phyloP scores from a whole-genome alignment of 768 basidiomycete species.

The Boletales sp. region DNA sequence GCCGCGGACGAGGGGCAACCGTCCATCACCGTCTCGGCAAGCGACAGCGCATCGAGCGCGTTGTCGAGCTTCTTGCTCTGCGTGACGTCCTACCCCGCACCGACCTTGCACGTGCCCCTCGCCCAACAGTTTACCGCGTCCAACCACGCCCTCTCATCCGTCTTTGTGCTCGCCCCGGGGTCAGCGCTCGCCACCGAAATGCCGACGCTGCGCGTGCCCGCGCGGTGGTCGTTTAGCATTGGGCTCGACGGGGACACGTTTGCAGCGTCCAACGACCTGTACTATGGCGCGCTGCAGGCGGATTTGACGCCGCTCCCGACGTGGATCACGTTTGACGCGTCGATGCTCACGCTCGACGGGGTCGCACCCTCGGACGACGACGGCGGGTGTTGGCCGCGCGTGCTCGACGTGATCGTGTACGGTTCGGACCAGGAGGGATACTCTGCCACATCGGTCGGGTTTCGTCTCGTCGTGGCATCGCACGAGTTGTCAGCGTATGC shows the following conservation, averaged over 20 bases:
- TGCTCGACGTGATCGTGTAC: conserved; percentile 53
- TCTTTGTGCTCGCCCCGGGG: conserved; percentile 57
- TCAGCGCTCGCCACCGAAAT: conserved; percentile 51
- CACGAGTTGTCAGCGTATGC: conserved; percentile 58
- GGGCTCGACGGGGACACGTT: conserved; percentile 73
- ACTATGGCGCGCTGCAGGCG: conserved; percentile 58
- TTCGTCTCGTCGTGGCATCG: conserved; percentile 62
- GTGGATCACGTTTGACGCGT: conserved; percentile 72
- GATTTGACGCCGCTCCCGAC: conserved; percentile 69
- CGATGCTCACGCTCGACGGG: conserved; percentile 73
- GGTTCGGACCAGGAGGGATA: conserved; percentile 76
- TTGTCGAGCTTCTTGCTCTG: conserved; percentile 54
- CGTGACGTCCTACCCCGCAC: conserved; percentile 51
- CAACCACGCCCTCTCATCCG: conserved; percentile 71
- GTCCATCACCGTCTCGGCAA: conserved; percentile 60
- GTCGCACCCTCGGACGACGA: conserved; percentile 53
- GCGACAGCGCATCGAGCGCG: conserved; percentile 47
- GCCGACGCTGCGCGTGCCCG: conserved; percentile 70
- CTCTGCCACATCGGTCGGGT: conserved; percentile 53
- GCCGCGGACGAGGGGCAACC: conserved; percentile 59
- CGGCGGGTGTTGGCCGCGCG: conserved; percentile 35
- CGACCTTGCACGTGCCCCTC: conserved; percentile 52
- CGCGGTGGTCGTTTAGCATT: conserved; percentile 85
- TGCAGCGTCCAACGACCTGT: conserved; percentile 43
- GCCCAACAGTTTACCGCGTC: conserved; percentile 55